Evolutionary conservation across 108 stramenopile genomes (phyloP), one percentile per base, ranked within the genome.

Genomic region (Nitzschia inconspicua): DNA sequence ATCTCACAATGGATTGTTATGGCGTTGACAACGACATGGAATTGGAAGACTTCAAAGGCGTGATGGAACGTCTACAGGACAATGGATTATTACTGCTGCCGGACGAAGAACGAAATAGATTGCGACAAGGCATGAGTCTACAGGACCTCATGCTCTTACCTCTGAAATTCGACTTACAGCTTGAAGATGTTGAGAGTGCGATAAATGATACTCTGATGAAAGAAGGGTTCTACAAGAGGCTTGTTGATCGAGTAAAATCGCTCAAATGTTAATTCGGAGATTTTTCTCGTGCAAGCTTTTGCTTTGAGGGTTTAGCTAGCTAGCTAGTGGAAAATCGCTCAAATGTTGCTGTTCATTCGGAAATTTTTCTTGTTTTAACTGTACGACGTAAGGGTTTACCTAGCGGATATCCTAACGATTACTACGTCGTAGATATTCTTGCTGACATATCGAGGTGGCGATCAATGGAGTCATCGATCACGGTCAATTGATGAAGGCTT

Each of bases 131-230:
- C 29, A 16, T 3, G 26, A 4, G 6, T 25, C 11, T 37, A 13
- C 25, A 20, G 9, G 32, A 4, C 35, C 49, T 28, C 58, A 5
- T 50, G 24, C 27, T 3, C 29, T 11, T 57, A 48, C 49, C 53
- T 14, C 43, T 87, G 48, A 61, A 55, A 13, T 66, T 88, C 49
- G 86, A 78, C 47, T 63, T 70, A 9, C 86, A 88, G 46, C 49
- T 85, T 4, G 74, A 85, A 47, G 87, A 88, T 61, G 79, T 88
- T 30, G 84, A 75, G 46, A 58, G 47, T 40, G 87, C 77, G 7
- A 47, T 85, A 16, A 68, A 85, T 47, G 62, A 79, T 23, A 66
- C 59, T 30, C 55, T 87, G 22, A 19, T 70, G 37, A 63, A 61
- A 9, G 28, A 53, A 22, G 67, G 55, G 19, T 77, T 78, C 28